phyloP scores from a whole-genome alignment of 2,329 filamentous ascomycete genomes.

The Ceratocystis albifundus region DNA sequence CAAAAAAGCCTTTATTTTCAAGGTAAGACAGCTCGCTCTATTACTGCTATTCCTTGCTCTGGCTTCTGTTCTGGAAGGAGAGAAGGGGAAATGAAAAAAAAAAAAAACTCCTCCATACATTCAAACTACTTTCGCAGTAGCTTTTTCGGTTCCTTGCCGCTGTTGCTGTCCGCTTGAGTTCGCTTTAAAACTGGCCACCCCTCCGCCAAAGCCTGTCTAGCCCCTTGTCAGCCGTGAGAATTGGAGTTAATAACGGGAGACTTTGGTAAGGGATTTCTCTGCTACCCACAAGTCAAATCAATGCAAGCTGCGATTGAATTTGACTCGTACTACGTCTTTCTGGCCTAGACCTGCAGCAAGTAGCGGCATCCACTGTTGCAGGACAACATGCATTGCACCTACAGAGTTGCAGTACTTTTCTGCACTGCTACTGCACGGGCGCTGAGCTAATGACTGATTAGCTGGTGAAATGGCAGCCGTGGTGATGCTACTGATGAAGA shows the following conservation, averaged over 20 bases:
- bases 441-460: not conserved
- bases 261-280: not conserved
- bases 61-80: conserved; percentile 5
- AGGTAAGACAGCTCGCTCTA: not conserved
- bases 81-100: not conserved
- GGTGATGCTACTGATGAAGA: not conserved
- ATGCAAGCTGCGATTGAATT: not conserved
- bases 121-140: no score
- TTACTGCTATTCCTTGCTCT: not conserved
- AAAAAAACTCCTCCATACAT: no score
- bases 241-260: not conserved
- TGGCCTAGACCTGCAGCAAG: not conserved
- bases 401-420: not conserved
- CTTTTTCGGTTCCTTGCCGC: no score
- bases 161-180: no score
- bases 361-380: not conserved
- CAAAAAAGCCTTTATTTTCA: no score
- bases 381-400: not conserved
- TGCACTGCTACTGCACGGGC: not conserved
- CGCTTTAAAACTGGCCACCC: no score
- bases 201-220: no score
- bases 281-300: not conserved
- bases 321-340: not conserved
- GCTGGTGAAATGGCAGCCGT: not conserved
- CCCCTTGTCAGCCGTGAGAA: not conserved